Evolutionary conservation across 108 stramenopile genomes (phyloP).

Genomic region (Skeletonema marinoi): DNA sequence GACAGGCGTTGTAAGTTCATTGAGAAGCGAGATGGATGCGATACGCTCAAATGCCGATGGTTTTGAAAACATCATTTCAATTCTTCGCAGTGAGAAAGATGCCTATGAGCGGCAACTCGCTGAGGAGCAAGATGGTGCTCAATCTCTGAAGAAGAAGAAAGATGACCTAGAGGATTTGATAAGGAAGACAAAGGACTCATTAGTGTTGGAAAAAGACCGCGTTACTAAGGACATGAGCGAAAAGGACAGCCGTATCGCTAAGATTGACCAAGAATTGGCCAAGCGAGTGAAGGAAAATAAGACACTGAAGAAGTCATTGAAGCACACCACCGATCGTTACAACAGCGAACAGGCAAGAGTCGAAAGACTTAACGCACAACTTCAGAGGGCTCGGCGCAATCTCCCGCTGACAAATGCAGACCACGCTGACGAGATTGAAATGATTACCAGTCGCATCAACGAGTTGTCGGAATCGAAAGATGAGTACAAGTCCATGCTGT

Average conservation of each 20-base stretch:
- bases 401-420: not conserved
- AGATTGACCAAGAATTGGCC: conserved; percentile 31
- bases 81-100: conserved; percentile 18
- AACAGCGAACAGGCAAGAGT: conserved; percentile 23
- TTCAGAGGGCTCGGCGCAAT: conserved; percentile 11
- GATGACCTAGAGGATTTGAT: conserved; percentile 13
- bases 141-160: conserved; percentile 16
- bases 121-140: not conserved
- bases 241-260: conserved; percentile 26
- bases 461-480: conserved; percentile 15
- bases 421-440: not conserved
- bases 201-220: conserved; percentile 12
- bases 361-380: conserved; percentile 11
- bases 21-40: conserved; percentile 14
- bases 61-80: conserved; percentile 12
- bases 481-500: conserved; percentile 14
- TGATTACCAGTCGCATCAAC: conserved; percentile 8
- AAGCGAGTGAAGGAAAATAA: conserved; percentile 16
- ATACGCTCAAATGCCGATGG: conserved; percentile 15
- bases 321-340: conserved; percentile 11
- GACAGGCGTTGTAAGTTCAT: not conserved
- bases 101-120: conserved; percentile 12
- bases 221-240: conserved; percentile 7
- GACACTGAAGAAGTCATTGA: conserved; percentile 2
- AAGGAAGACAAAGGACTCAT: conserved; percentile 12